Evolutionary conservation across 2,329 filamentous ascomycete genomes (phyloP), one percentile per base, ranked within the genome.

Genomic region (Coccinonectria pachysandricola): DNA sequence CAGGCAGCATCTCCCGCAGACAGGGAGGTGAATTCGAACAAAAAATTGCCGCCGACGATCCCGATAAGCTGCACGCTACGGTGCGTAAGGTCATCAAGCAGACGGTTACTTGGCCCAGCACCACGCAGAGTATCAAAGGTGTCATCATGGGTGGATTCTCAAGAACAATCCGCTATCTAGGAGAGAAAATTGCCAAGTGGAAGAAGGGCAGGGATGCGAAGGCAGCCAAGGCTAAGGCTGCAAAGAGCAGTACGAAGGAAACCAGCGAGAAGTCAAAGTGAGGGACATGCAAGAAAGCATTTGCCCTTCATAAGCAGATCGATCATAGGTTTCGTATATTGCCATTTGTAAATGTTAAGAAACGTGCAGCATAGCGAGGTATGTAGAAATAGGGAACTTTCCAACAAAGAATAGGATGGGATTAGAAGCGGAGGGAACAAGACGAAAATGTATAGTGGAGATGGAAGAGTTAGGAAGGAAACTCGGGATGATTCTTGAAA

Each of bases 61-160:
- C 71, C 0, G 62, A 67, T 12, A 72, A 80, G 40, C 61, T 96
- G n/a, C 67, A 68, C 21, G 61, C 71, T 14, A 77, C 79, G 40
- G 74, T 96, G 11, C 71, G 77, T 17, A 65, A 68, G 19, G 80
- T 86, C 20, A 87, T 98, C 47, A 79, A 76, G 48, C 80, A 81
- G 50, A 96, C 92, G 0, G 84, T 96, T 43, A 72, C 75, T 30
- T 96, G 91, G 91, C 87, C 91, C 1, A 91, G 85, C 45, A 85
- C 83, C 3, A 76, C 76, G 5, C 88, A 98, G 56, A 91, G 77
- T 28, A 50, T 88, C 36, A 98, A 98, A 59, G 78, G 86, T 2
- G 53, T 81, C 2, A 53, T 95, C 22, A 96, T 86, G 3, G 77
- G 81, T 0, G 92, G 91, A 0, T 51, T 81, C 10, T 49, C 62